A percentile compares a stretch with the other conserved stretches of the same genome.
Evolutionary conservation across 257 asterid species (phyloP).

Genomic region (Phtheirospermum japonicum): DNA sequence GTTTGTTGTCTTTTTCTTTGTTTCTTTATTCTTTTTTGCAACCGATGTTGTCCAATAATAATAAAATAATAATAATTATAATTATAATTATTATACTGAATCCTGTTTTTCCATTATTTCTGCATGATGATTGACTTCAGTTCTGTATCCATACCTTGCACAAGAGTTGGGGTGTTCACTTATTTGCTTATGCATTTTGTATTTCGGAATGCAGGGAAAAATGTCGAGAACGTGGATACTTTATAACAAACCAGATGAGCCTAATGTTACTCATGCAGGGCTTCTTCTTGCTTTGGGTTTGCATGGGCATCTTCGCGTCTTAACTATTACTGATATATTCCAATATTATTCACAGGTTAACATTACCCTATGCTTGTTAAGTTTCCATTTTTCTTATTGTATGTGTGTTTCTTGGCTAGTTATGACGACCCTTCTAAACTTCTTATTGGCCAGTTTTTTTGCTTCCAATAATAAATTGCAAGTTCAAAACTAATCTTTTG

Average conservation of each 20-base stretch:
- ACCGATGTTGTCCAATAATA: neutral
- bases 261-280: conserved; percentile 92
- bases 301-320: conserved; percentile 88
- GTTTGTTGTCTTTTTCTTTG: conserved; percentile 13
- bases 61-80: no score
- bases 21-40: conserved; percentile 11
- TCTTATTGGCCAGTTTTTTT: neutral
- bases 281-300: conserved; percentile 96
- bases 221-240: conserved; percentile 95
- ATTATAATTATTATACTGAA: neutral
- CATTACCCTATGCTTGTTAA: conserved; percentile 18
- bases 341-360: conserved; percentile 81
- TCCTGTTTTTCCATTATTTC: conserved; percentile 9
- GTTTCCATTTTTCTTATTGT: neutral
- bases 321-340: conserved; percentile 76
- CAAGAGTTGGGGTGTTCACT: conserved; percentile 23
- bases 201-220: conserved; percentile 61
- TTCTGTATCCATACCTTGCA: conserved; percentile 22
- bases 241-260: conserved; percentile 95
- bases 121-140: conserved; percentile 12
- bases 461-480: neutral
- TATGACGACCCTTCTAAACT: neutral
- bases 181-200: conserved; percentile 14
- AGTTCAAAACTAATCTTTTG: neutral
- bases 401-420: conserved; percentile 8